These are phyloP conservation scores for Parastagonospora nodorum DNA, from an alignment of 2,329 filamentous ascomycete genomes.

Conservation along the genomic window DNA sequence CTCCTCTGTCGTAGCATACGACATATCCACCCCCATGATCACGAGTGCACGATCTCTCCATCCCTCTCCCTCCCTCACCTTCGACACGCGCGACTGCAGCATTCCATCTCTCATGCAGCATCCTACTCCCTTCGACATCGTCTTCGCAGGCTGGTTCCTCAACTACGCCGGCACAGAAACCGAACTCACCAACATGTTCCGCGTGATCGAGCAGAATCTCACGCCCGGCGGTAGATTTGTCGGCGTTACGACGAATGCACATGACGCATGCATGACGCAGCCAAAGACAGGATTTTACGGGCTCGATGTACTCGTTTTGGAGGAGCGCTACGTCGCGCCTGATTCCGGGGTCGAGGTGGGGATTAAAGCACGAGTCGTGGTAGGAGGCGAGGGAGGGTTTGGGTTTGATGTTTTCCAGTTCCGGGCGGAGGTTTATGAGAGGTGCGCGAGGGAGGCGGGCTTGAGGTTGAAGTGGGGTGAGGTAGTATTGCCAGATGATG, in stretches of 20 bases:
- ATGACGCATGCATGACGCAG: slow-evolving; percentile 18
- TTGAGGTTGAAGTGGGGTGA: slow-evolving; percentile 27
- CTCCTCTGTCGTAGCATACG: slow-evolving; percentile 24
- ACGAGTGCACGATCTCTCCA: slow-evolving; percentile 21
- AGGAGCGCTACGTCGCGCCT: slow-evolving; percentile 22
- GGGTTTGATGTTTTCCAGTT: slow-evolving; percentile 37
- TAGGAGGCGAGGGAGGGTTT: slow-evolving; percentile 19
- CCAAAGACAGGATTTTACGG: slow-evolving; percentile 31
- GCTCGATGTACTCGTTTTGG: slow-evolving; percentile 25
- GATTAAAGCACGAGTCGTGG: slow-evolving; percentile 25
- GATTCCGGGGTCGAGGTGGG: slow-evolving; percentile 20
- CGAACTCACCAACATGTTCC: slow-evolving; percentile 30
- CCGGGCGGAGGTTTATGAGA: slow-evolving; percentile 30
- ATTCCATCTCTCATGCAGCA: slow-evolving; percentile 8
- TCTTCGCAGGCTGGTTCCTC: slow-evolving; percentile 40
- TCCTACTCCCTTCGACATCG: slow-evolving; percentile 21
- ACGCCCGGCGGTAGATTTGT: slow-evolving; percentile 20
- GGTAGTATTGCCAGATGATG: slow-evolving; percentile 30
- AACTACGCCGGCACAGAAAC: slow-evolving; percentile 34
- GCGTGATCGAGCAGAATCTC: slow-evolving; percentile 25
- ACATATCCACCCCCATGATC: slow-evolving; percentile 38
- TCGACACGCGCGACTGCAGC: slow-evolving; percentile 32
- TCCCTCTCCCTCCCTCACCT: slow-evolving; percentile 24
- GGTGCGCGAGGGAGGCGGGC: slow-evolving; percentile 26
- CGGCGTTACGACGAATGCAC: slow-evolving; percentile 31